These are phyloP conservation scores for Pseudogymnoascus sp. DNA, from an alignment of 2,329 filamentous ascomycete genomes.

Conservation along the genomic window DNA sequence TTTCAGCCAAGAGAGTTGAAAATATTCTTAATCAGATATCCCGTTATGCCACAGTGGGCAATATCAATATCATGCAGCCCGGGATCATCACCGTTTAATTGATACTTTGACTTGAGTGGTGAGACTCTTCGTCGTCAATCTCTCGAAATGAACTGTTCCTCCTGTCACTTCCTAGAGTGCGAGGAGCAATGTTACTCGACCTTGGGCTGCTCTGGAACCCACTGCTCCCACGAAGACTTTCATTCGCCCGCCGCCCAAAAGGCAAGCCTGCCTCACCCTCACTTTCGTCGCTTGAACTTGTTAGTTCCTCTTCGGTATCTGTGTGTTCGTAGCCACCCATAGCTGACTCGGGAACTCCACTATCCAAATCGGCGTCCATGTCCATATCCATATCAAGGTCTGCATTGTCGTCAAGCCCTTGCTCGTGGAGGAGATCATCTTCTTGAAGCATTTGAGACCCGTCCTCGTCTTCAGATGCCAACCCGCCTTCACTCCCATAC, in stretches of 20 bases:
- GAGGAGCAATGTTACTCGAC: neutral
- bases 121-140: neutral
- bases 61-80: neutral
- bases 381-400: slow-evolving; percentile 39
- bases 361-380: slow-evolving; percentile 64
- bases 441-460: slow-evolving; percentile 55
- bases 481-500: slow-evolving; percentile 37
- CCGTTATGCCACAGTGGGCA: neutral
- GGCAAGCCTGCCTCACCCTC: slow-evolving; percentile 25
- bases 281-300: slow-evolving; percentile 40
- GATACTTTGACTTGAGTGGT: neutral
- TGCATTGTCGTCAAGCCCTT: slow-evolving; percentile 24
- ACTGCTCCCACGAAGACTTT: neutral
- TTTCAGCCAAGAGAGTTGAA: neutral
- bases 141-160: slow-evolving; percentile 2
- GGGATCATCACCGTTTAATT: neutral
- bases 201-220: neutral
- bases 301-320: slow-evolving; percentile 60
- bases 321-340: slow-evolving; percentile 67
- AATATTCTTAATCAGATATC: neutral
- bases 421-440: slow-evolving; percentile 44
- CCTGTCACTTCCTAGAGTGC: neutral
- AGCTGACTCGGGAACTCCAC: slow-evolving; percentile 57
- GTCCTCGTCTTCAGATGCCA: slow-evolving; percentile 48
- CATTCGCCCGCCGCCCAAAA: neutral